Evolutionary conservation across 2,329 filamentous ascomycete species (phyloP).

Genomic region (Cadophora sp.): DNA sequence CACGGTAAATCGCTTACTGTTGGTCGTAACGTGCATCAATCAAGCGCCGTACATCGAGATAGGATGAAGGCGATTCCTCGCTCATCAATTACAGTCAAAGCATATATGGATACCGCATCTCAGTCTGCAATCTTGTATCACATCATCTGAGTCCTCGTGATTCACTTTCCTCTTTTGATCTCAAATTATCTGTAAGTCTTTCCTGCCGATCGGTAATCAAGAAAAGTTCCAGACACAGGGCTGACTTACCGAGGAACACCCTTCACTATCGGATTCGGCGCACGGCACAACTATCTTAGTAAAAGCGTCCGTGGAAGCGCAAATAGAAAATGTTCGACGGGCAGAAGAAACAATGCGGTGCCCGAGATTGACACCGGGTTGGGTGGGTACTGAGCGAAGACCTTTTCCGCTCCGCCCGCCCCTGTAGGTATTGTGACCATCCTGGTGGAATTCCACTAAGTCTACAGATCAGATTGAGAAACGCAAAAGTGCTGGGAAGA

Average conservation of each 20-base stretch:
- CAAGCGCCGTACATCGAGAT: neutral
- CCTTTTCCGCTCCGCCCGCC: neutral
- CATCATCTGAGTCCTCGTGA: constrained; percentile 1
- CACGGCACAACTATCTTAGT: constrained; percentile 10
- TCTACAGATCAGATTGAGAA: neutral
- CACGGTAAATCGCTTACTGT: constrained; percentile 27
- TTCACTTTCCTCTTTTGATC: neutral
- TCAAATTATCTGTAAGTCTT: constrained; percentile 12
- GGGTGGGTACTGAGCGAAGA: constrained; percentile 11
- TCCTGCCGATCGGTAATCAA: constrained; percentile 24
- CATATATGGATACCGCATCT: neutral
- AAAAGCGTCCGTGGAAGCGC: neutral
- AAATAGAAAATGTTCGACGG: neutral
- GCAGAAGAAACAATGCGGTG: neutral
- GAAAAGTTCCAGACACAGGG: constrained; percentile 9
- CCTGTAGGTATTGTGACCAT: constrained; percentile 2
- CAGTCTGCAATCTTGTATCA: neutral
- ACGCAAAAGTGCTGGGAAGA: neutral
- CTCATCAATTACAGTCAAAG: constrained; percentile 1
- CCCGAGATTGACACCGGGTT: neutral
- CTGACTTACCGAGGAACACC: constrained; percentile 8
- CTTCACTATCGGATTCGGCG: constrained; percentile 15
- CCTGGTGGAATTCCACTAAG: constrained; percentile 1
- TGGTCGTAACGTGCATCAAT: constrained; percentile 18
- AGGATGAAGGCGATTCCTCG: neutral